Evolutionary conservation across 148 eudicot species (phyloP).

Genomic region (Persicaria maculosa): DNA sequence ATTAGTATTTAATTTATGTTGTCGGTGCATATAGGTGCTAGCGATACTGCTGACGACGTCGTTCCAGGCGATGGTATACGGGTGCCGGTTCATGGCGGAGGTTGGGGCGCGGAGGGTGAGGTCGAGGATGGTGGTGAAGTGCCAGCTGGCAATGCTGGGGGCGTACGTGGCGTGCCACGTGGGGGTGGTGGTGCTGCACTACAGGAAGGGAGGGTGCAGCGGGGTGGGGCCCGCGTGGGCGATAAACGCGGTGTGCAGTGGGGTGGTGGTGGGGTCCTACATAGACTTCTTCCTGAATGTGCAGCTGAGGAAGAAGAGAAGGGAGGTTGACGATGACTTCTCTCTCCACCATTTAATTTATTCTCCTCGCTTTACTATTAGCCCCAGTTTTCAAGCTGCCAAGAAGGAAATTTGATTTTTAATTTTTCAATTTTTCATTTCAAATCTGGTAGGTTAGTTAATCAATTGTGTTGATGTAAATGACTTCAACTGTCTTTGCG

Average conservation of each 20-base stretch:
- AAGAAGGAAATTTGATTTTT: conserved; percentile 6
- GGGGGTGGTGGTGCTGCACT: conserved; percentile 36
- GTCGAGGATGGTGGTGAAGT: conserved; percentile 26
- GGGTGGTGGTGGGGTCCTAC: conserved; percentile 22
- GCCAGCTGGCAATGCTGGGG: conserved; percentile 30
- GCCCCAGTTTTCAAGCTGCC: conserved; percentile 12
- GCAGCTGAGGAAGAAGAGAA: conserved; percentile 10
- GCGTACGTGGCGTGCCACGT: conserved; percentile 35
- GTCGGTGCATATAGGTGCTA: conserved; percentile 10
- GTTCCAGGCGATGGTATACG: conserved; percentile 28
- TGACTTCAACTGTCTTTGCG: background rate
- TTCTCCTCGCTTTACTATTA: conserved; percentile 5
- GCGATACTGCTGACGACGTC: conserved; percentile 28
- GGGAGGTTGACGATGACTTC: background rate
- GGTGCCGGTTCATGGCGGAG: conserved; percentile 29
- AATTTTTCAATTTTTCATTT: background rate
- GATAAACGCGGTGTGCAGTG: conserved; percentile 31
- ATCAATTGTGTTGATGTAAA: background rate
- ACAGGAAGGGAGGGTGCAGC: conserved; percentile 45
- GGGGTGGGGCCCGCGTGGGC: conserved; percentile 46
- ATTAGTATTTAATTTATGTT: too few relatives aligned
- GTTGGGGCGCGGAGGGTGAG: conserved; percentile 20
- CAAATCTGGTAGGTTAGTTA: background rate
- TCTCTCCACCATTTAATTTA: background rate
- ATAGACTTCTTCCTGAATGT: conserved; percentile 17